Evolutionary conservation across 2,329 filamentous ascomycete species (phyloP).

Genomic region (Pseudogymnoascus sp.): DNA sequence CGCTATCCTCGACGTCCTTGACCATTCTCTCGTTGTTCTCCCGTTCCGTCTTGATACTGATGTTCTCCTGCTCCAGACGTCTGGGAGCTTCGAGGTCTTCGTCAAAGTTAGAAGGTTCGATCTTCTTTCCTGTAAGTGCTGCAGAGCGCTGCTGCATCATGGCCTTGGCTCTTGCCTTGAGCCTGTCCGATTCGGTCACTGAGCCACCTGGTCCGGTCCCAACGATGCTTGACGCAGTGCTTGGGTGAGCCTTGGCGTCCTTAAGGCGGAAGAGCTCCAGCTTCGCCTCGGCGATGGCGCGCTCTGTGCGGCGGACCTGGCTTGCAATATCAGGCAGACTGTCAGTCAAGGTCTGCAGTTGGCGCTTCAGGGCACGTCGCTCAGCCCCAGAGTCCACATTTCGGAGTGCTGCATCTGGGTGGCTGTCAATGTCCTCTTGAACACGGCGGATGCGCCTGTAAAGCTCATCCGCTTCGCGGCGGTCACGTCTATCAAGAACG

Average conservation of each 20-base stretch:
- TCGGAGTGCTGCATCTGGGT: constrained; percentile 67
- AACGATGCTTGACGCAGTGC: constrained; percentile 70
- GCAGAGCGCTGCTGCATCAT: constrained; percentile 99
- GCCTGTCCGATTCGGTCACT: constrained; percentile 85
- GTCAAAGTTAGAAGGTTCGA: constrained; percentile 52
- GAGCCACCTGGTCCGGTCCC: constrained; percentile 87
- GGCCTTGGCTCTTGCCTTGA: constrained; percentile 90
- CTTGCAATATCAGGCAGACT: constrained; percentile 88
- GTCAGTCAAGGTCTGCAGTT: constrained; percentile 82
- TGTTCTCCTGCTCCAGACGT: constrained; percentile 80
- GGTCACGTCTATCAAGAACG: constrained; percentile 79
- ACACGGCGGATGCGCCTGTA: constrained; percentile 86
- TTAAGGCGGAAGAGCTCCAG: constrained; percentile 88
- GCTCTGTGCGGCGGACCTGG: constrained; percentile 81
- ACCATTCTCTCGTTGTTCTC: constrained; percentile 97
- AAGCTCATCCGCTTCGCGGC: constrained; percentile 85
- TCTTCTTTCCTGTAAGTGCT: constrained; percentile 78
- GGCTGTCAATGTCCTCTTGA: constrained; percentile 88
- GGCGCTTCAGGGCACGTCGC: constrained; percentile 73
- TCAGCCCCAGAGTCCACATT: constrained; percentile 82
- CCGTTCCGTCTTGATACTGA: constrained; percentile 71
- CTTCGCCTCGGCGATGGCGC: constrained; percentile 83
- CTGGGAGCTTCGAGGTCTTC: constrained; percentile 74
- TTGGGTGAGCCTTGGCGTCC: constrained; percentile 86
- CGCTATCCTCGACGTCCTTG: constrained; percentile 90